Conservation (phyloP, 148 eudicot genomes). For the Cornus kousa region DNA sequence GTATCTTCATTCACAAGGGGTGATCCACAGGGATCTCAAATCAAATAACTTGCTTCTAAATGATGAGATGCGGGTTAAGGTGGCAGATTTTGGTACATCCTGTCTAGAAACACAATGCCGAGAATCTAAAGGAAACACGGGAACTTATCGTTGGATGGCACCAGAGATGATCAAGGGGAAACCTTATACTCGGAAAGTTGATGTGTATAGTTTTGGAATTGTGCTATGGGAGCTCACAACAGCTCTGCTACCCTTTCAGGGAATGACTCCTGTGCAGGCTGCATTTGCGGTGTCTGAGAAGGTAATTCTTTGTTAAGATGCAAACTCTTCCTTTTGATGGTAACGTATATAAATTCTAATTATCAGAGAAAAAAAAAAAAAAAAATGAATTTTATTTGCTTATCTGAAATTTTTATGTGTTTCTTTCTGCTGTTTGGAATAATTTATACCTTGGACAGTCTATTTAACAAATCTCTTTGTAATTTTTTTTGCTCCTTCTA, state of each 20-base stretch:
- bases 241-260: constrained; percentile 93
- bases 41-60: constrained; percentile 85
- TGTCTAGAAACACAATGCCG: constrained; percentile 88
- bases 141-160: constrained; percentile 98
- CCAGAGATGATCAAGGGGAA: constrained; percentile 98
- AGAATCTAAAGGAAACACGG: constrained; percentile 88
- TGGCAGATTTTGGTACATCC: constrained; percentile 94
- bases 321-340: not conserved
- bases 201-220: constrained; percentile 94
- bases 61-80: constrained; percentile 96
- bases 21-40: constrained; percentile 90
- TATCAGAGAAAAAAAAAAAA: no score
- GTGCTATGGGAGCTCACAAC: constrained; percentile 98
- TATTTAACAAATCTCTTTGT: not conserved
- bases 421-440: not conserved
- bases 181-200: constrained; percentile 80
- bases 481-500: not conserved
- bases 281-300: constrained; percentile 95
- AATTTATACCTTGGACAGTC: not conserved
- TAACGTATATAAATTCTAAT: not conserved
- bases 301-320: constrained; percentile 35
- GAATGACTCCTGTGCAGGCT: constrained; percentile 99
- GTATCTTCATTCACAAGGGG: constrained; percentile 96
- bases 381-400: not conserved
- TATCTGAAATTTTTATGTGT: not conserved